phyloP scores from a whole-genome alignment of 805 yeast species.

The Kazachstania africana region DNA sequence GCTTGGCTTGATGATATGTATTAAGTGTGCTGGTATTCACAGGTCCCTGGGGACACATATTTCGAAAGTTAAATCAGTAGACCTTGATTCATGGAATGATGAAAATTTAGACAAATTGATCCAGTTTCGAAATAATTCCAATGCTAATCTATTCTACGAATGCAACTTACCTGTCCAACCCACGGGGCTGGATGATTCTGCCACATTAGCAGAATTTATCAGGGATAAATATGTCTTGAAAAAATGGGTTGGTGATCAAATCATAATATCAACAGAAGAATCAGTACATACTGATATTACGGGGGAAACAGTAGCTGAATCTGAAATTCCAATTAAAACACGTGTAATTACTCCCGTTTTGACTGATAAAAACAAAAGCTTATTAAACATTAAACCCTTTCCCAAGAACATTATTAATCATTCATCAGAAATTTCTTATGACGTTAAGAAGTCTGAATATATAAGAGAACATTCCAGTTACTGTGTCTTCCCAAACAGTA shows the following conservation, averaged over 20 bases:
- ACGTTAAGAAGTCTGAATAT: too few relatives aligned
- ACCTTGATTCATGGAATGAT: constrained; percentile 91
- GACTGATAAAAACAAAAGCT: too few relatives aligned
- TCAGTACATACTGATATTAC: too few relatives aligned
- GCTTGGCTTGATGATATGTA: constrained; percentile 83
- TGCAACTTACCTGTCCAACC: constrained; percentile 33
- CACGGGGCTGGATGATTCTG: constrained; percentile 46
- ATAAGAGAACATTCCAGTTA: too few relatives aligned
- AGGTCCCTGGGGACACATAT: constrained; percentile 94
- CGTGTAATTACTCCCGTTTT: too few relatives aligned
- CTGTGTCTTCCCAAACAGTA: too few relatives aligned
- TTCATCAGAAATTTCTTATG: too few relatives aligned
- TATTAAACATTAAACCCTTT: too few relatives aligned
- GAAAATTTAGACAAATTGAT: constrained; percentile 77
- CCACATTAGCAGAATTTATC: constrained; percentile 78
- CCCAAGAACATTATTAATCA: too few relatives aligned
- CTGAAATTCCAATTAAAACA: too few relatives aligned
- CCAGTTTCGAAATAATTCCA: constrained; percentile 67
- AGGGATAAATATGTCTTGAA: constrained; percentile 83
- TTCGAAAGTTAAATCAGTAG: constrained; percentile 83
- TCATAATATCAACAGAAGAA: too few relatives aligned
- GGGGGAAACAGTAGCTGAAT: too few relatives aligned
- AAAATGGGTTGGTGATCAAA: constrained; percentile 87
- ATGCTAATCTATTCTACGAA: constrained; percentile 73
- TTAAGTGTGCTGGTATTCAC: constrained; percentile 91